Percentiles rank a stretch among this genome's conserved stretches.
Evolutionary conservation across 495 filamentous ascomycete species (phyloP).

Genomic region (Platismatia glauca): DNA sequence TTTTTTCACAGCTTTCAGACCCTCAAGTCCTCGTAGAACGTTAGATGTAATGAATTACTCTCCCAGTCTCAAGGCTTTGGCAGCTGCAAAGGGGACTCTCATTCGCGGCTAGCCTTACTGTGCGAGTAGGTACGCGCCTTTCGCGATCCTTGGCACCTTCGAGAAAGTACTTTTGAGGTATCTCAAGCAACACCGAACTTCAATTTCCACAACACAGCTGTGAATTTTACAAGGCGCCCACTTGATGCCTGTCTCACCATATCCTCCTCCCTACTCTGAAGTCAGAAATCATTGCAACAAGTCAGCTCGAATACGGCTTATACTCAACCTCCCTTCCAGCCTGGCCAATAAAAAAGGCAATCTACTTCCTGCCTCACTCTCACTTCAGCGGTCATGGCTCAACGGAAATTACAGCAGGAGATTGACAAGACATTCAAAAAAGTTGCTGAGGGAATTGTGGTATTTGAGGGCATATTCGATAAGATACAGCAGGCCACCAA

Average conservation of each 20-base stretch:
- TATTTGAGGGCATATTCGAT: constrained; percentile 89
- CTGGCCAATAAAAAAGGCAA: constrained; percentile 3
- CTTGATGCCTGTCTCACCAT: constrained; percentile 25
- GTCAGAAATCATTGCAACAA: constrained; percentile 2
- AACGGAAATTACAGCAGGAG: constrained; percentile 90
- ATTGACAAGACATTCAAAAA: constrained; percentile 99
- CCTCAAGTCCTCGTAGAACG: neutral
- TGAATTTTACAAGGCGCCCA: constrained; percentile 11
- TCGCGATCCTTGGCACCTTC: constrained; percentile 12
- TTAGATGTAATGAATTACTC: neutral
- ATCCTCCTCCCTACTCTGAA: constrained; percentile 16
- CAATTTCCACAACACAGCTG: neutral
- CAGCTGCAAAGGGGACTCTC: neutral
- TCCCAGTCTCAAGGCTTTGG: neutral
- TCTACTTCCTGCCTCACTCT: constrained; percentile 9
- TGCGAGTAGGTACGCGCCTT: no score
- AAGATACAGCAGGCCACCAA: constrained; percentile 89
- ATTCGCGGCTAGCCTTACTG: constrained; percentile 8
- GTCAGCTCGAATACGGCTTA: constrained; percentile 11
- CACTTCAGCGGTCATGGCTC: constrained; percentile 59
- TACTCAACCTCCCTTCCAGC: neutral
- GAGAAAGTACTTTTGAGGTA: constrained; percentile 3
- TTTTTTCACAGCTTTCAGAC: neutral
- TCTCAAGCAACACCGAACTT: neutral
- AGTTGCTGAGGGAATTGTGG: constrained; percentile 80